Percentiles rank a stretch among this genome's conserved stretches.
phyloP scores from a whole-genome alignment of 2,329 filamentous ascomycete genomes.

The Colletotrichum spinosum region DNA sequence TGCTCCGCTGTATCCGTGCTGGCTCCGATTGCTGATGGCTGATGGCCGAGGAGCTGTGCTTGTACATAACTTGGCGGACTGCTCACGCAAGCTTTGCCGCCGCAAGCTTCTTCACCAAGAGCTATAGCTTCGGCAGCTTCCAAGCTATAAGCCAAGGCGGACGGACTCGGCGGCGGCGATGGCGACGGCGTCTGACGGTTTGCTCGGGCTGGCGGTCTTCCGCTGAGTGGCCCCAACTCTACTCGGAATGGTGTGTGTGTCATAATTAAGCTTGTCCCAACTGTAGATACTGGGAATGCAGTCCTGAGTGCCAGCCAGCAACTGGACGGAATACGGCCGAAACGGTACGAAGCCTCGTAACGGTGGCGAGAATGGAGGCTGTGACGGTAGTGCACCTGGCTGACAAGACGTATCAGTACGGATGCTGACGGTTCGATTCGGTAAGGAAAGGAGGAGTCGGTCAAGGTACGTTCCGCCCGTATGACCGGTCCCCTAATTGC shows the following conservation, averaged over 20 bases:
- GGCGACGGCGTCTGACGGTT: background rate
- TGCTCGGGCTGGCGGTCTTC: background rate
- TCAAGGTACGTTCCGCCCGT: background rate
- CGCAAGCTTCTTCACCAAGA: no score
- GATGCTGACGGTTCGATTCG: background rate
- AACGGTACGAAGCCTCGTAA: background rate
- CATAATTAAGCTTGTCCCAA: no score
- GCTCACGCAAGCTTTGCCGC: no score
- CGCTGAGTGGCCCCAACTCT: background rate
- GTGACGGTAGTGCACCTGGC: background rate
- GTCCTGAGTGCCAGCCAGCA: background rate
- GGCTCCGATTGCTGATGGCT: background rate
- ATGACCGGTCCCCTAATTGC: conserved; percentile 21
- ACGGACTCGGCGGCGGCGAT: background rate
- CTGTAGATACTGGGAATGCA: background rate
- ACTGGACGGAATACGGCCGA: conserved; percentile 11
- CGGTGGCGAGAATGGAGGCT: no score
- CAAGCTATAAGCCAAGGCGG: no score
- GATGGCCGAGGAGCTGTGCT: background rate
- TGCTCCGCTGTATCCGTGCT: conserved; percentile 9
- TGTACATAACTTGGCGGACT: no score
- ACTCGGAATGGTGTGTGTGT: no score
- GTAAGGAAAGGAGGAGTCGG: background rate
- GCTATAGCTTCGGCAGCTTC: no score
- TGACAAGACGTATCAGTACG: background rate